Evolutionary conservation across 2,329 filamentous ascomycete genomes (phyloP), one percentile per base, ranked within the genome.

Genomic region (Fusarium oxysporum): DNA sequence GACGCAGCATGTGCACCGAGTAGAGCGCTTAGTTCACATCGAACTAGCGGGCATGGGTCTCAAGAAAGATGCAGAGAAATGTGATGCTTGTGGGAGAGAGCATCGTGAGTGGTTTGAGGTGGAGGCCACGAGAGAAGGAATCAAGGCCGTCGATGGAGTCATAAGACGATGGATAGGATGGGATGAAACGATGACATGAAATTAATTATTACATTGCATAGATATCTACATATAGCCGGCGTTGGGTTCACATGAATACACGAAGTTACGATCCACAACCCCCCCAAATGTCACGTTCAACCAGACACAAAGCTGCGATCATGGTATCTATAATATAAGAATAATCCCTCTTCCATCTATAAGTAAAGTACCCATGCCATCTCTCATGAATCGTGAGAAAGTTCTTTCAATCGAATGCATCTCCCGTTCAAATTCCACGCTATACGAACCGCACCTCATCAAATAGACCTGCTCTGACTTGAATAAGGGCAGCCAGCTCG

Each of bases 51-150:
- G 91, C 83, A 65, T 90, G 86, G 84, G 89, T 3, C 71, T 90
- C 68, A 83, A 89, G 68, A 82, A 83, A 62, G 82, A 90, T 80
- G 81, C 83, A 51, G 84, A 82, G 23, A 88, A 89, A 58, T 99
- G 96, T 78, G 86, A 86, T 8, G 88, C 90, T 3, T 99, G 96
- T 79, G 95, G 95, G 4, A 91, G 91, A 78, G 92, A 94, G 76
- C 96, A 99, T 81, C 86, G 92, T 58, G 96, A 99, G 83, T 99
- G 96, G 96, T 99, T 99, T 80, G 93, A 97, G 83, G 91, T 98
- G 2, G 90, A 93, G 70, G 93, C 93, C 0, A 91, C 86, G 28
- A 88, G 91, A 72, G 87, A 91, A 33, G 93, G 92, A 0, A 87
- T 98, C 6, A 89, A 87, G 68, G 86, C 88, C 84, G 85, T 90